Percentiles rank a stretch among this genome's conserved stretches.
Evolutionary conservation across 1,139 yeast genomes (phyloP).

Genomic region (Debaryomyces udenii): DNA sequence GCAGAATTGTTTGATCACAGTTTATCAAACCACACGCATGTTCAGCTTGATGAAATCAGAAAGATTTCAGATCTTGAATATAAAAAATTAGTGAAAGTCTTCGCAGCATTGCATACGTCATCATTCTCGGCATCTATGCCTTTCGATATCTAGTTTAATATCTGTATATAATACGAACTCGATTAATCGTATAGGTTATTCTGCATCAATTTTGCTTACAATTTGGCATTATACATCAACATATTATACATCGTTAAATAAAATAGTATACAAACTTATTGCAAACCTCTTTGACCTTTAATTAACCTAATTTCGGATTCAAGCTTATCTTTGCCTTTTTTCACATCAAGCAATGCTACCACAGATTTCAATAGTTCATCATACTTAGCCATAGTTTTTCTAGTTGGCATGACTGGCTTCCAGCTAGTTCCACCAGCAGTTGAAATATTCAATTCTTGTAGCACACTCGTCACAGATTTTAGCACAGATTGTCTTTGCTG

Average conservation of each 20-base stretch:
- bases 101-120: neutral
- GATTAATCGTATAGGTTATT: neutral
- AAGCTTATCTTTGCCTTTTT: conserved; percentile 83
- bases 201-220: conserved; percentile 3
- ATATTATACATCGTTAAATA: conserved; percentile 10
- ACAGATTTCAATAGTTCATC: conserved; percentile 77
- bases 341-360: conserved; percentile 75
- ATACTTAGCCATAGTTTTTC: conserved; percentile 74
- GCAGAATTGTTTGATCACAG: conserved; percentile 3
- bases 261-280: conserved; percentile 16
- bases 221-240: conserved; percentile 7
- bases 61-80: neutral
- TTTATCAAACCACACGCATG: neutral
- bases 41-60: neutral
- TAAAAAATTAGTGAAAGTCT: neutral
- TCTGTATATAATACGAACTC: neutral
- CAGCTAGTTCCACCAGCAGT: conserved; percentile 57
- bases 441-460: conserved; percentile 77
- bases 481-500: conserved; percentile 65
- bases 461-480: conserved; percentile 68
- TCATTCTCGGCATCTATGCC: neutral
- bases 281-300: conserved; percentile 48
- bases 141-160: too few relatives aligned
- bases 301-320: conserved; percentile 76
- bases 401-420: conserved; percentile 89